Evolutionary conservation across 495 filamentous ascomycete genomes (phyloP).

Genomic region (Tuber umbilicatum): DNA sequence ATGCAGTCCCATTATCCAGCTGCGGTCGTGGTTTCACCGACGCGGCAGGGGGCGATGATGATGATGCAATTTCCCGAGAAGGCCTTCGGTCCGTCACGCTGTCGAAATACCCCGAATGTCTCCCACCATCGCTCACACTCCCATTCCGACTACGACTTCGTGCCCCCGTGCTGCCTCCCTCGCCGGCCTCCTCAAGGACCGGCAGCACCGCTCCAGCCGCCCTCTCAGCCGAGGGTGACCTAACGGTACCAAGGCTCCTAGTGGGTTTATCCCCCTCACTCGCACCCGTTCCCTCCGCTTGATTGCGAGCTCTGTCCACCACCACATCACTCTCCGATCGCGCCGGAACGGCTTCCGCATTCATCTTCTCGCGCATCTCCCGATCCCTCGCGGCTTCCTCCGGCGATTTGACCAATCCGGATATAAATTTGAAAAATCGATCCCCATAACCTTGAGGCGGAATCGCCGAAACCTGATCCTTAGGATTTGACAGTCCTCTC

Average conservation of each 20-base stretch:
- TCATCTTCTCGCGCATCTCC: constrained; percentile 48
- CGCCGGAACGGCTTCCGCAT: constrained; percentile 43
- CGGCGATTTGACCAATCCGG: constrained; percentile 75
- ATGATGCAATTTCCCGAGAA: constrained; percentile 44
- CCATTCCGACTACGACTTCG: constrained; percentile 48
- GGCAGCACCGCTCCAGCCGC: constrained; percentile 65
- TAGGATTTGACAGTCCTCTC: constrained; percentile 78
- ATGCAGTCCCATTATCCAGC: constrained; percentile 40
- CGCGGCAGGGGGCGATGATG: constrained; percentile 39
- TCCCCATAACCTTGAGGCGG: constrained; percentile 88
- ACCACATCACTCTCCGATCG: constrained; percentile 42
- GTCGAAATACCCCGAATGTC: constrained; percentile 44
- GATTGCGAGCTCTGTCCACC: constrained; percentile 40
- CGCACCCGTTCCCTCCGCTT: constrained; percentile 47
- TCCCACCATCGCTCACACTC: constrained; percentile 42
- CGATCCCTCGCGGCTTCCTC: constrained; percentile 69
- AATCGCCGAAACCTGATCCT: constrained; percentile 85
- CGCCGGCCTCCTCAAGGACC: constrained; percentile 84
- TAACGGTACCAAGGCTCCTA: constrained; percentile 49
- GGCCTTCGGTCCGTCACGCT: constrained; percentile 47
- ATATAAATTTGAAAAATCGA: constrained; percentile 89
- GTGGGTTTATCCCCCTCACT: constrained; percentile 52
- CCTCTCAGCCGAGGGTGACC: constrained; percentile 53
- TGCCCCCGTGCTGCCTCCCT: constrained; percentile 64
- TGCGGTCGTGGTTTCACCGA: constrained; percentile 45